A percentile compares a stretch with the other conserved stretches of the same genome.
These are phyloP conservation scores for Sporothrix globosa DNA, from an alignment of 2,329 filamentous ascomycete genomes.

Conservation along the genomic window DNA sequence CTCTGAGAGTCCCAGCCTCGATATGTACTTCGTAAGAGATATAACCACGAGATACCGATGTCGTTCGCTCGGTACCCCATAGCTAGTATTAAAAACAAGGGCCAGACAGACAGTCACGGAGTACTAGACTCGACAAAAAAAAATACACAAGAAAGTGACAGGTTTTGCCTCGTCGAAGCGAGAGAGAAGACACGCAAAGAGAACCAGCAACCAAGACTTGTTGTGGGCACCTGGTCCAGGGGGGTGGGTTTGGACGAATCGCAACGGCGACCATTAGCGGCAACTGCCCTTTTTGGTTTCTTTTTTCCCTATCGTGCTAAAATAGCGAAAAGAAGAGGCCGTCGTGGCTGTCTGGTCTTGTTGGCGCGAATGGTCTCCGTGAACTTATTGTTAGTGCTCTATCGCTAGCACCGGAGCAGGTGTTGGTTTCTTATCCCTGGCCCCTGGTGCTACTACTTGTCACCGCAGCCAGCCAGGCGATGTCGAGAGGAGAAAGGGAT, in stretches of 20 bases:
- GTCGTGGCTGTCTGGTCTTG: too few relatives aligned
- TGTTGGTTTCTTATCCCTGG: neutral
- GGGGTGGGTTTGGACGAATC: conserved; percentile 9
- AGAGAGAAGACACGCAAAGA: too few relatives aligned
- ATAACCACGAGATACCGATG: neutral
- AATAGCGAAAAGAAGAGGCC: neutral
- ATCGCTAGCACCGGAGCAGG: conserved; percentile 7
- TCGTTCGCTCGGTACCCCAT: neutral
- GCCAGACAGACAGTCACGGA: neutral
- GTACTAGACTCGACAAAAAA: too few relatives aligned
- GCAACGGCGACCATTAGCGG: conserved; percentile 5
- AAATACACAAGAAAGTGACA: too few relatives aligned
- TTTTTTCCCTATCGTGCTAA: neutral
- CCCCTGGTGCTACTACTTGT: neutral
- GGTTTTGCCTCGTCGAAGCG: too few relatives aligned
- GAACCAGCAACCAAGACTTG: neutral
- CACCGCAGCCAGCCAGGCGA: too few relatives aligned
- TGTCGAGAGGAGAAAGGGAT: neutral
- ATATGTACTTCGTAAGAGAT: neutral
- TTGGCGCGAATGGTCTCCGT: neutral
- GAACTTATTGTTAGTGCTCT: conserved; percentile 13
- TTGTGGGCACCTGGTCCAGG: conserved; percentile 10
- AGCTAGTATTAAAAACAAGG: neutral
- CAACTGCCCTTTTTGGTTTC: neutral
- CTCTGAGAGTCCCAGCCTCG: neutral